Conservation (phyloP, 208 protist genomes). For the Phytomonas francai region DNA sequence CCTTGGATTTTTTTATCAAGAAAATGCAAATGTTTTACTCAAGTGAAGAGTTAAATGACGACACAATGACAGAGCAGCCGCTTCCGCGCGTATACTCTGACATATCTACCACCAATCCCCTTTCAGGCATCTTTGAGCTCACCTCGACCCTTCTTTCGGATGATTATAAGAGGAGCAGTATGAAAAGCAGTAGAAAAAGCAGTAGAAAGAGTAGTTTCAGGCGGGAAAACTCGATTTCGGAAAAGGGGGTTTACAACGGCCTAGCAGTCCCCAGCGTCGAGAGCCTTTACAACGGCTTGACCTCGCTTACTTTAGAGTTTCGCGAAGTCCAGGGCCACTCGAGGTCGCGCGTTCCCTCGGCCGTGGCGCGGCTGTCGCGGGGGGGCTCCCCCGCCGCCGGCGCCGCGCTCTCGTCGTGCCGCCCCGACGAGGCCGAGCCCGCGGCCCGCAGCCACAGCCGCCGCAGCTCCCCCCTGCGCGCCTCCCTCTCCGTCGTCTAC, state of each 20-base stretch:
- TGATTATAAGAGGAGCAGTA: background rate
- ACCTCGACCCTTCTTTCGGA: background rate
- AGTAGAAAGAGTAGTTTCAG: background rate
- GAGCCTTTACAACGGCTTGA: conserved; percentile 17
- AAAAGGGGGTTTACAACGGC: background rate
- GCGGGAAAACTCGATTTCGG: background rate
- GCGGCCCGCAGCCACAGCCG: no score
- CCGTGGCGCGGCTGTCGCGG: conserved; percentile 13
- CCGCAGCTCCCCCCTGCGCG: no score
- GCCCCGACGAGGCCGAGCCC: no score
- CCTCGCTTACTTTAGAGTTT: conserved; percentile 14
- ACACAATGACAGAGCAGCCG: background rate
- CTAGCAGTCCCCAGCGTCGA: conserved; percentile 14
- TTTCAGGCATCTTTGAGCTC: background rate
- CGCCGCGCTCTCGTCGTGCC: no score
- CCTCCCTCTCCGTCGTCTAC: no score
- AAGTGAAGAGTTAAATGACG: background rate
- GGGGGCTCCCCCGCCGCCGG: conserved; percentile 14
- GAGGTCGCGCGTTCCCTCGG: conserved; percentile 3
- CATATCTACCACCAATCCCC: background rate
- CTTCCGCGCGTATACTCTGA: background rate
- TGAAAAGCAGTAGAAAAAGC: no score
- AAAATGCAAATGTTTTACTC: background rate
- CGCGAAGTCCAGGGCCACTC: no score
- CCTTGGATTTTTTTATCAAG: background rate